A percentile compares a stretch with the other conserved stretches of the same genome.
Conservation (phyloP, 2,329 filamentous ascomycete genomes). For the Neopestalotiopsis sp. region DNA sequence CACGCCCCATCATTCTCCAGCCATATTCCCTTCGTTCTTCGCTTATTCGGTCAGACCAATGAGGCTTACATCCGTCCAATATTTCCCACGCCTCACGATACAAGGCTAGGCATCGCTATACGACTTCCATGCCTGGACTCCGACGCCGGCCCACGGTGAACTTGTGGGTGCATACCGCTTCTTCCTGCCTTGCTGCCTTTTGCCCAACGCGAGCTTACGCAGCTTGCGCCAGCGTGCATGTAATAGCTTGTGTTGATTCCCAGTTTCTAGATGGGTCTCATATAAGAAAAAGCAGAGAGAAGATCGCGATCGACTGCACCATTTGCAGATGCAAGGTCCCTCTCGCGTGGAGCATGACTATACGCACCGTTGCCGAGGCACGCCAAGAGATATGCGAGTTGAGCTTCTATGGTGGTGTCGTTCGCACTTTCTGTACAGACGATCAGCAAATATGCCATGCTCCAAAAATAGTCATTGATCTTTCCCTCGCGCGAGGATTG, state of each 20-base stretch:
- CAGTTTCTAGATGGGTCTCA: not conserved
- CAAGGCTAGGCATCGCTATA: conserved; percentile 7
- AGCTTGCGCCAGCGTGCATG: not conserved
- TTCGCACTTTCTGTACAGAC: not conserved
- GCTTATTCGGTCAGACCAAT: conserved; percentile 10
- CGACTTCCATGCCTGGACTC: conserved; percentile 12
- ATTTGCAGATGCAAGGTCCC: not conserved
- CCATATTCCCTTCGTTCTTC: not conserved
- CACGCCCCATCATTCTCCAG: not conserved
- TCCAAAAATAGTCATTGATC: not conserved
- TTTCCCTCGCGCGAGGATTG: not conserved
- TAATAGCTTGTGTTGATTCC: not conserved
- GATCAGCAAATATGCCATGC: not conserved
- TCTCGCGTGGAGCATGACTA: not conserved
- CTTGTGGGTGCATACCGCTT: conserved; percentile 13
- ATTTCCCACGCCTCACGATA: conserved; percentile 5
- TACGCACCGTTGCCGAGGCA: not conserved
- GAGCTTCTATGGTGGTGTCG: not conserved
- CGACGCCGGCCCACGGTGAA: not conserved
- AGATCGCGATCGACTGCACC: conserved; percentile 8
- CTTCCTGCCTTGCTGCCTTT: not conserved
- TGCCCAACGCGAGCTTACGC: not conserved
- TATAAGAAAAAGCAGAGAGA: not conserved
- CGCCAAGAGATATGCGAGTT: not conserved
- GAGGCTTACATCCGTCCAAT: not conserved